phyloP scores from a whole-genome alignment of 345 rosid species.

The Ceriops decandra region DNA sequence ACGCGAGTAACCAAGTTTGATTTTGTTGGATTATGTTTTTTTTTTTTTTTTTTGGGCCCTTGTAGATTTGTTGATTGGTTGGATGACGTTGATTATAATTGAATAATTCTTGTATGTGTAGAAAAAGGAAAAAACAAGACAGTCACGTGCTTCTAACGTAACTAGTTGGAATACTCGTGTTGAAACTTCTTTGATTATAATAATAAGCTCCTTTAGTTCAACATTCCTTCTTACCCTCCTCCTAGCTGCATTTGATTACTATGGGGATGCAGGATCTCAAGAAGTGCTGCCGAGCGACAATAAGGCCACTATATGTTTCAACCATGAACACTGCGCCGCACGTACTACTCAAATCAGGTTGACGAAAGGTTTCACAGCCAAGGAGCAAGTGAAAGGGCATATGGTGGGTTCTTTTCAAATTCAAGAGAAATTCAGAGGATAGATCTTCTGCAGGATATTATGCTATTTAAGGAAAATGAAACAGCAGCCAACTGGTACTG shows the following conservation, averaged over 20 bases:
- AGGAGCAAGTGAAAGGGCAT: slow-evolving; percentile 87
- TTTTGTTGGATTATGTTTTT: no score
- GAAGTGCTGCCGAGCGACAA: slow-evolving; percentile 49
- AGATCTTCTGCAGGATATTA: slow-evolving; percentile 14
- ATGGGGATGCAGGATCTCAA: slow-evolving; percentile 55
- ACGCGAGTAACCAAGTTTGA: no score
- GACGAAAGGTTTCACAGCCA: slow-evolving; percentile 80
- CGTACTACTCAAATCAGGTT: slow-evolving; percentile 56
- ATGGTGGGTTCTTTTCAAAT: slow-evolving; percentile 57
- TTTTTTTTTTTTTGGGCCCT: no score
- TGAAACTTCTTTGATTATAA: background rate
- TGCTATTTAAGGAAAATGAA: slow-evolving; percentile 8
- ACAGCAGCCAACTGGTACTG: slow-evolving; percentile 20
- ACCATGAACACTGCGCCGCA: slow-evolving; percentile 60
- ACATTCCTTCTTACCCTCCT: background rate
- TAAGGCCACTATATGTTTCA: slow-evolving; percentile 47
- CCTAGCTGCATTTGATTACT: background rate
- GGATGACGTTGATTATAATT: no score
- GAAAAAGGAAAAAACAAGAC: no score
- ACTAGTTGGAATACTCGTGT: background rate
- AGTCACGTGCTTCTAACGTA: no score
- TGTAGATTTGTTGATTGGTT: no score
- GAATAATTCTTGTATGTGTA: no score
- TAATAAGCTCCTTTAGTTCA: background rate
- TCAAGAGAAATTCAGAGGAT: slow-evolving; percentile 6